A percentile compares a stretch with the other conserved stretches of the same genome.
phyloP scores from a whole-genome alignment of 768 basidiomycete genomes.

The Kwoniella sp. region DNA sequence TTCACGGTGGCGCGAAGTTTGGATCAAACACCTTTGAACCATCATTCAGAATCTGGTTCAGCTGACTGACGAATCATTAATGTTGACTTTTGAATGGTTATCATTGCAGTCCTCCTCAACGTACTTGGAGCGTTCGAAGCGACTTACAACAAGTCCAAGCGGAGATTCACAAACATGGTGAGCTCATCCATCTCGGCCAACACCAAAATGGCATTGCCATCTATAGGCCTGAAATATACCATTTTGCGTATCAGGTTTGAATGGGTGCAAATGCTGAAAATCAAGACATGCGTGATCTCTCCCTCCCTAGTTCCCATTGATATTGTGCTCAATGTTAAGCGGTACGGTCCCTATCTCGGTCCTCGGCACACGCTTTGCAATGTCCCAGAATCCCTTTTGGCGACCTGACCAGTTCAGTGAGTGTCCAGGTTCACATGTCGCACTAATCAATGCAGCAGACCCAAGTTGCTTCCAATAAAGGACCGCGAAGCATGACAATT shows the following conservation, averaged over 20 bases:
- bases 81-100: no score
- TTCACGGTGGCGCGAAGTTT: no score
- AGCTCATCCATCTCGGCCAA: no score
- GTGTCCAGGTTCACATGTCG: slow-evolving; percentile 40
- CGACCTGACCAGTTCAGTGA: slow-evolving; percentile 75
- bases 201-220: no score
- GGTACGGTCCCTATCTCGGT: slow-evolving; percentile 79
- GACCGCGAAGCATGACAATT: no score
- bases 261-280: neutral
- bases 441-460: no score
- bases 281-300: neutral
- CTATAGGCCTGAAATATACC: no score
- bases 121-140: slow-evolving; percentile 75
- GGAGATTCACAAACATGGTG: slow-evolving; percentile 75
- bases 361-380: slow-evolving; percentile 72
- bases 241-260: no score
- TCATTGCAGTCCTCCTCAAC: slow-evolving; percentile 68
- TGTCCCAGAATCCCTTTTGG: slow-evolving; percentile 80
- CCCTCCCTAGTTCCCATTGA: slow-evolving; percentile 63
- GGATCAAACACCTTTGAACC: no score
- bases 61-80: no score
- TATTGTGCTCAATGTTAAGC: slow-evolving; percentile 69
- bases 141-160: slow-evolving; percentile 76
- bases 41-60: no score
- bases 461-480: neutral